Conservation (phyloP, 805 yeast species). For the Scheffersomyces ergatensis region DNA sequence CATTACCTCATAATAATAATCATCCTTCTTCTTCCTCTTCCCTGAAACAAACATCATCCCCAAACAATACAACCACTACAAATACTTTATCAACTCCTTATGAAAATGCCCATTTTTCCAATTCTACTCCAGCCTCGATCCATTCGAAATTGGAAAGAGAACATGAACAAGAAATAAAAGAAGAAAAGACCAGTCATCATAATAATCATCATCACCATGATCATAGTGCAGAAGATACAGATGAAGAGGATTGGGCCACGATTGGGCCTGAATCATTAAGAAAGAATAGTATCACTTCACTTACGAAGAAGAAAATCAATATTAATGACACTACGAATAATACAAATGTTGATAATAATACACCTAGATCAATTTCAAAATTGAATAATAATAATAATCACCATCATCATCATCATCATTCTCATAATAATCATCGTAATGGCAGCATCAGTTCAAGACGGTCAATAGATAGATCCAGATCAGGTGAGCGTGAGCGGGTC, state of each 20-base stretch:
- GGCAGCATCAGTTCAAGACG: neutral
- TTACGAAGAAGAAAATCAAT: slow-evolving; percentile 11
- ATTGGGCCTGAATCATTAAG: slow-evolving; percentile 77
- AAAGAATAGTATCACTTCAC: slow-evolving; percentile 8
- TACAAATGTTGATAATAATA: too few relatives aligned
- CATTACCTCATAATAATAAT: slow-evolving; percentile 3
- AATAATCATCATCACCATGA: slow-evolving; percentile 12
- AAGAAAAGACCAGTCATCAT: neutral
- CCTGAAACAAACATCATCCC: neutral
- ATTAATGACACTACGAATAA: slow-evolving; percentile 1
- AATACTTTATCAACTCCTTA: neutral
- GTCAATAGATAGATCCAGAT: neutral
- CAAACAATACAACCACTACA: neutral
- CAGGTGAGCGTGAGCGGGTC: too few relatives aligned
- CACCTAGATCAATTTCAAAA: slow-evolving; percentile 3
- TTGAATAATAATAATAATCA: neutral
- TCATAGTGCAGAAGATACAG: slow-evolving; percentile 61
- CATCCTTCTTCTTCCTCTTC: neutral
- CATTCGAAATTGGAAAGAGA: neutral
- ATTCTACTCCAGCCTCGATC: neutral
- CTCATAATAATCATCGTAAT: neutral
- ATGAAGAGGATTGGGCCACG: slow-evolving; percentile 95
- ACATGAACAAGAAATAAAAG: neutral
- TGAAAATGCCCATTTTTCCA: neutral
- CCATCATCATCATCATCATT: neutral